These are phyloP conservation scores for Rugonectria rugulosa DNA, from an alignment of 2,329 filamentous ascomycete species.

Conservation along the genomic window DNA sequence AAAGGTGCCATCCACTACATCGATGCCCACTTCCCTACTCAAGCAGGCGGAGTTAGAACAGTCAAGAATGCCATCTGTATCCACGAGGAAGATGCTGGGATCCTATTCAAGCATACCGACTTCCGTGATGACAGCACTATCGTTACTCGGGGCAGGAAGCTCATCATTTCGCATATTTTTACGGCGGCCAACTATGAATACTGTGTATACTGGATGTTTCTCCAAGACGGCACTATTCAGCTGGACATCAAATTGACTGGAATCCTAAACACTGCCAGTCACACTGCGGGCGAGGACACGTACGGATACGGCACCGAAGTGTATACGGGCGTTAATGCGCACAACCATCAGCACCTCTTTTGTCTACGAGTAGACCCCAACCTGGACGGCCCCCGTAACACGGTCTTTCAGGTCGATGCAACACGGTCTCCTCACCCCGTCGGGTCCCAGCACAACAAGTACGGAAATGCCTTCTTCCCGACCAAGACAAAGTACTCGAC, in stretches of 20 bases:
- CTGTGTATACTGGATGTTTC: conserved; percentile 76
- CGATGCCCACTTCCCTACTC: conserved; percentile 84
- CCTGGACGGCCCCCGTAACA: conserved; percentile 85
- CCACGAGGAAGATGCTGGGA: conserved; percentile 91
- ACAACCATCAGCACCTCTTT: conserved; percentile 97
- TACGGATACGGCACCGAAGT: conserved; percentile 92
- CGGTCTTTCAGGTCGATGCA: conserved; percentile 84
- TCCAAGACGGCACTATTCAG: conserved; percentile 89
- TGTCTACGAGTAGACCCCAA: conserved; percentile 88
- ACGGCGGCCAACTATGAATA: conserved; percentile 98
- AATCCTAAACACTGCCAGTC: conserved; percentile 89
- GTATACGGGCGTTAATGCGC: conserved; percentile 81
- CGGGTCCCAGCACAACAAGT: conserved; percentile 82
- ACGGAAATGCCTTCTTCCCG: conserved; percentile 90
- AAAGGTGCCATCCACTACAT: conserved; percentile 93
- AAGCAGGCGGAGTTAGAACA: conserved; percentile 74
- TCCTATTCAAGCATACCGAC: conserved; percentile 93
- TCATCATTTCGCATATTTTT: conserved; percentile 90
- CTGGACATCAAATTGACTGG: conserved; percentile 91
- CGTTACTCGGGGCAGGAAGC: conserved; percentile 84
- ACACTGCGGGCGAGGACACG: conserved; percentile 81
- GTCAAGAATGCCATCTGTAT: conserved; percentile 97
- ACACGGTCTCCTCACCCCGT: conserved; percentile 74
- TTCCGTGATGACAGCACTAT: conserved; percentile 90
- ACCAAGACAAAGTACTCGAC: conserved; percentile 83